These are phyloP conservation scores for Ramichloridium luteum DNA, from an alignment of 2,329 filamentous ascomycete genomes.

Conservation along the genomic window DNA sequence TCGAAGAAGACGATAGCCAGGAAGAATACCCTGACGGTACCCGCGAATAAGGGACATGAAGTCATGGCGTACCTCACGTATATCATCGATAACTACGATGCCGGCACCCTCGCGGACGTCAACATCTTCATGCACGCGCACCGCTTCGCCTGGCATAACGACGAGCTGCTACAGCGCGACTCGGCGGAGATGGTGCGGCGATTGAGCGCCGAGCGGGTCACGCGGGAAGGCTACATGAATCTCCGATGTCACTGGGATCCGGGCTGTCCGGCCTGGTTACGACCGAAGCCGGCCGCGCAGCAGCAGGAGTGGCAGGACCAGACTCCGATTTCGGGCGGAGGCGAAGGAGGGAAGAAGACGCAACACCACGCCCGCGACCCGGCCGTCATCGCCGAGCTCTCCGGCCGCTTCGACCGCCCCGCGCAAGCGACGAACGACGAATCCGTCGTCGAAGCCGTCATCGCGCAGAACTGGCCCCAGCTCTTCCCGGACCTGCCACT, in stretches of 20 bases:
- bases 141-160: slow-evolving; percentile 47
- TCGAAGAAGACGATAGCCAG: no score
- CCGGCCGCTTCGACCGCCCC: no score
- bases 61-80: slow-evolving; percentile 51
- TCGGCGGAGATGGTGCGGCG: slow-evolving; percentile 33
- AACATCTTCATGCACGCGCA: slow-evolving; percentile 51
- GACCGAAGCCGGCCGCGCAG: slow-evolving; percentile 30
- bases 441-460: slow-evolving; percentile 35
- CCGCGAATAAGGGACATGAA: slow-evolving; percentile 50
- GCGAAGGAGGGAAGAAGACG: no score
- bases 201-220: slow-evolving; percentile 35
- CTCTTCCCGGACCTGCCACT: slow-evolving; percentile 37
- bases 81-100: slow-evolving; percentile 49
- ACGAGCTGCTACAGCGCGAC: slow-evolving; percentile 36
- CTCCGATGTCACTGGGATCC: slow-evolving; percentile 43
- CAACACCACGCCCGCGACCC: no score
- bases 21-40: slow-evolving; percentile 35
- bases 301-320: slow-evolving; percentile 27
- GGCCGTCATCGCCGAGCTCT: not conserved
- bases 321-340: no score
- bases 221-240: slow-evolving; percentile 42
- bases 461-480: slow-evolving; percentile 35
- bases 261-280: slow-evolving; percentile 45
- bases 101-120: slow-evolving; percentile 46
- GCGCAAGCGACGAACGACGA: no score